phyloP scores from a whole-genome alignment of 1,139 yeast genomes.

The Yarrowia galli region DNA sequence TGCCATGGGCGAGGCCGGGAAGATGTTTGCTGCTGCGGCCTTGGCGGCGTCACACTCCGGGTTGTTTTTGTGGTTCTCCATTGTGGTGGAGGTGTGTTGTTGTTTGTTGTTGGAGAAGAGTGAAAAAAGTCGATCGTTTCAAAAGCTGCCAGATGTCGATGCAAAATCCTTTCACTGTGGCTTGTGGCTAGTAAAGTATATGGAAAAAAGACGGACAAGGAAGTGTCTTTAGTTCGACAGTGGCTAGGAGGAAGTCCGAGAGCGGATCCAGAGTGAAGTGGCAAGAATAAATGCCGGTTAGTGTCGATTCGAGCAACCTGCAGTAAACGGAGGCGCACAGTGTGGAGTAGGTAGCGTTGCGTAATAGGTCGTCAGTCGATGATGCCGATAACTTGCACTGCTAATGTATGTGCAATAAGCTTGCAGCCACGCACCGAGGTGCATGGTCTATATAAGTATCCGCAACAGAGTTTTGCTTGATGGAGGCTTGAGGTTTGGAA shows the following conservation, averaged over 20 bases:
- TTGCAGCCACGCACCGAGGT: constrained; percentile 36
- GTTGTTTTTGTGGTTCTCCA: constrained; percentile 20
- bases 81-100: neutral
- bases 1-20: constrained; percentile 37
- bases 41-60: constrained; percentile 10
- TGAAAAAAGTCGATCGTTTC: neutral
- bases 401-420: constrained; percentile 27
- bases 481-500: neutral
- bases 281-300: neutral
- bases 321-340: neutral
- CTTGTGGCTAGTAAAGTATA: constrained; percentile 37
- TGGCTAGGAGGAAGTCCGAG: constrained; percentile 4
- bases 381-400: constrained; percentile 31
- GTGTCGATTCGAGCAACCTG: neutral
- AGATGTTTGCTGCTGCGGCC: constrained; percentile 24
- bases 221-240: constrained; percentile 13
- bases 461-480: constrained; percentile 13
- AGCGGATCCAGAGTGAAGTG: neutral
- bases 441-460: constrained; percentile 17
- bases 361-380: constrained; percentile 8
- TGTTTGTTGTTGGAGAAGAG: neutral
- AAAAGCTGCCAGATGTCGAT: constrained; percentile 21
- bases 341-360: constrained; percentile 19
- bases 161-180: constrained; percentile 37
- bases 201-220: constrained; percentile 24